Conservation (phyloP, 257 asterid species). For the Solanum etuberosum region DNA sequence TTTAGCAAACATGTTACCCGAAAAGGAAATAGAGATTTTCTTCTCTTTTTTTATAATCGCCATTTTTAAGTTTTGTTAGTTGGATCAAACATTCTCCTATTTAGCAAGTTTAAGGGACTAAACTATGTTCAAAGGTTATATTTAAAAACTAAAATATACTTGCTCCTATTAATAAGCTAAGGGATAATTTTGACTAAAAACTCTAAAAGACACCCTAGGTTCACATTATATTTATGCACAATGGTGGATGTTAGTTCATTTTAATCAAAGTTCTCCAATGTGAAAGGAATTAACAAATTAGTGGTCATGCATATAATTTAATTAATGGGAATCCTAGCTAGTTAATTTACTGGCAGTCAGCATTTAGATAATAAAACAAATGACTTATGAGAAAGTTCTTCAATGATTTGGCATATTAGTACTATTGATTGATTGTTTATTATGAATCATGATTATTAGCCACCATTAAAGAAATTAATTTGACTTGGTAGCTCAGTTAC, state of each 20-base stretch:
- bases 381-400: background rate
- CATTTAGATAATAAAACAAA: background rate
- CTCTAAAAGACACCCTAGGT: background rate
- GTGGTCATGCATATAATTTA: background rate
- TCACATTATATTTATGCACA: background rate
- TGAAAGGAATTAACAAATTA: background rate
- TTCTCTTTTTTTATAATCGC: background rate
- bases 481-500: background rate
- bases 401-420: background rate
- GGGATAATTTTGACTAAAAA: background rate
- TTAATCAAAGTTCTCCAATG: background rate
- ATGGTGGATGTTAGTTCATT: background rate
- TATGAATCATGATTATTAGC: background rate
- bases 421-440: background rate
- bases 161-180: background rate
- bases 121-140: background rate
- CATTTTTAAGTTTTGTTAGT: background rate
- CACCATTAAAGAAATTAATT: background rate
- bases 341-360: background rate
- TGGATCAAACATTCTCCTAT: background rate
- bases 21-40: no score
- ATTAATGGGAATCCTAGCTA: background rate
- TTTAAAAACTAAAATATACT: background rate
- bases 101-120: background rate
- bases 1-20: no score